phyloP scores from a whole-genome alignment of 768 basidiomycete species.

The Termitomyces sp. region DNA sequence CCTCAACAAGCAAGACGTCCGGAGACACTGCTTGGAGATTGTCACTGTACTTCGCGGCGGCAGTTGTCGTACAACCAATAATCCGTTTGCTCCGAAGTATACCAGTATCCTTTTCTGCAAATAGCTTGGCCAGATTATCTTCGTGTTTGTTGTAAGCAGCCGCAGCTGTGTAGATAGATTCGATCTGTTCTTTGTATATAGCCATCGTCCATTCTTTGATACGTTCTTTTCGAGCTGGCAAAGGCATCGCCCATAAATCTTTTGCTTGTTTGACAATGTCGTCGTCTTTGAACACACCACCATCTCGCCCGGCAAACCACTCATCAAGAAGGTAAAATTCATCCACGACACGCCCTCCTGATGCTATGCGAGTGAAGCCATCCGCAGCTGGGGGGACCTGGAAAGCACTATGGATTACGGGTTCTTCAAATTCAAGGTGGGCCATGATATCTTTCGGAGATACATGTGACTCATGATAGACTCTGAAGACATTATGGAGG shows the following conservation, averaged over 20 bases:
- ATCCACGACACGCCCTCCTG: background rate
- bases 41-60: background rate
- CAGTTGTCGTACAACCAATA: conserved; percentile 1
- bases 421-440: conserved; percentile 6
- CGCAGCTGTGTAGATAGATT: background rate
- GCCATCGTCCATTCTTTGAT: background rate
- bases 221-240: background rate
- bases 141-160: background rate
- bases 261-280: background rate
- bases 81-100: background rate
- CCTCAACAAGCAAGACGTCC: background rate
- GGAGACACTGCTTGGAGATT: background rate
- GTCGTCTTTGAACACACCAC: background rate
- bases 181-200: conserved; percentile 3
- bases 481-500: background rate
- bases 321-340: background rate
- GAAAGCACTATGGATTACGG: background rate
- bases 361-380: background rate
- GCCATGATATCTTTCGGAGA: background rate
- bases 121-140: background rate
- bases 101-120: background rate
- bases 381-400: background rate
- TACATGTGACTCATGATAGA: background rate
- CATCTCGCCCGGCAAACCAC: background rate
- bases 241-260: conserved; percentile 6